Evolutionary conservation across 2,329 filamentous ascomycete species (phyloP).

Genomic region (Exophiala bonariae): DNA sequence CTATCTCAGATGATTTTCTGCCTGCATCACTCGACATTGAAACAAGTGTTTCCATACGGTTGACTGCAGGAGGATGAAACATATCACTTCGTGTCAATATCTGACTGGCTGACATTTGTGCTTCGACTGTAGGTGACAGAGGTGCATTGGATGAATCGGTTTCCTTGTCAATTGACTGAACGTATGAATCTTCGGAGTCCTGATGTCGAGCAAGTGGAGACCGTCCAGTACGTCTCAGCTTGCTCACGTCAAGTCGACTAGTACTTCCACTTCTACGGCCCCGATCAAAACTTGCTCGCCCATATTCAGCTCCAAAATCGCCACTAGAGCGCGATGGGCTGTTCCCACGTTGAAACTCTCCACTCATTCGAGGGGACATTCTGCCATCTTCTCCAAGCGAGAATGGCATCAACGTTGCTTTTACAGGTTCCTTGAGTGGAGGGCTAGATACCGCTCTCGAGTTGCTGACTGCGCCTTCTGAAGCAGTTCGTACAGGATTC

Average conservation of each 20-base stretch:
- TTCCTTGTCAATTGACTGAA: conserved; percentile 71
- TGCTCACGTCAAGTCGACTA: conserved; percentile 54
- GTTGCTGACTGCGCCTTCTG: conserved; percentile 11
- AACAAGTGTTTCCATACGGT: conserved; percentile 33
- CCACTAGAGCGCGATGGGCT: conserved; percentile 35
- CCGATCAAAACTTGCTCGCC: conserved; percentile 37
- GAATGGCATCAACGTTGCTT: conserved; percentile 59
- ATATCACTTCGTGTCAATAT: conserved; percentile 85
- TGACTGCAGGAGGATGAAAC: conserved; percentile 75
- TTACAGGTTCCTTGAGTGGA: conserved; percentile 56
- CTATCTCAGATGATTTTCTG: conserved; percentile 38
- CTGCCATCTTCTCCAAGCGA: conserved; percentile 41
- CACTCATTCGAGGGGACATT: conserved; percentile 51
- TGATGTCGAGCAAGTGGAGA: conserved; percentile 55
- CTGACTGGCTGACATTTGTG: conserved; percentile 81
- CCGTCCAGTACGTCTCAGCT: conserved; percentile 48
- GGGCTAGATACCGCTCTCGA: conserved; percentile 19
- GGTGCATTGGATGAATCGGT: conserved; percentile 70
- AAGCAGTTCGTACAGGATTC: conserved; percentile 6
- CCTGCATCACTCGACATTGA: conserved; percentile 39
- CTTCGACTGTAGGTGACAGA: conserved; percentile 67
- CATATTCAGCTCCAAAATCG: conserved; percentile 30
- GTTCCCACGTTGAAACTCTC: conserved; percentile 42
- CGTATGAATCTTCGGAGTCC: conserved; percentile 72
- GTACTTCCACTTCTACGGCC: conserved; percentile 64